phyloP scores from a whole-genome alignment of 345 rosid species.

The Zanthoxylum bungeanum region DNA sequence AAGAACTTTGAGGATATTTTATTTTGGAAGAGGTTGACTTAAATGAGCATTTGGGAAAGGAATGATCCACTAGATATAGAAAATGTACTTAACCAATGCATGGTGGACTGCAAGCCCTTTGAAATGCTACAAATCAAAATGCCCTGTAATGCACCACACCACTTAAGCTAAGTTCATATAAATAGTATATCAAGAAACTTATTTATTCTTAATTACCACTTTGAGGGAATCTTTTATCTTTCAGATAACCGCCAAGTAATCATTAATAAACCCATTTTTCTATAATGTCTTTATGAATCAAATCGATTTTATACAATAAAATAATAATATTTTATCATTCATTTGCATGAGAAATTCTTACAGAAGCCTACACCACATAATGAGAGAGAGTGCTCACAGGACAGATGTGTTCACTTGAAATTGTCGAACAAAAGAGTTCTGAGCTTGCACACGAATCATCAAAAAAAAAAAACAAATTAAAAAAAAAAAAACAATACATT shows the following conservation, averaged over 20 bases:
- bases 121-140: not conserved
- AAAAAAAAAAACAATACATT: not conserved
- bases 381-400: not conserved
- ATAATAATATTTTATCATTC: too few relatives aligned
- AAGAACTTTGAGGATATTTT: not conserved
- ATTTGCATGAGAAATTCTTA: too few relatives aligned
- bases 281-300: too few relatives aligned
- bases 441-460: conserved; percentile 25
- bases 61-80: too few relatives aligned
- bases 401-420: conserved; percentile 31
- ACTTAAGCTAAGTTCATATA: not conserved
- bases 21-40: not conserved
- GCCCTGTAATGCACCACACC: not conserved
- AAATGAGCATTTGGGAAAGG: not conserved
- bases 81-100: too few relatives aligned
- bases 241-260: conserved; percentile 22
- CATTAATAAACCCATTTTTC: conserved; percentile 24
- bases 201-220: not conserved
- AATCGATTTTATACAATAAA: too few relatives aligned
- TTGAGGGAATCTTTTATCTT: conserved; percentile 15
- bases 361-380: conserved; percentile 5
- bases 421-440: conserved; percentile 22
- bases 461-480: conserved; percentile 22
- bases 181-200: too few relatives aligned
- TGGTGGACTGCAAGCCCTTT: not conserved